Evolutionary conservation across 2,329 filamentous ascomycete species (phyloP), one percentile per base, ranked within the genome.

Genomic region (Aspergillus unguis): DNA sequence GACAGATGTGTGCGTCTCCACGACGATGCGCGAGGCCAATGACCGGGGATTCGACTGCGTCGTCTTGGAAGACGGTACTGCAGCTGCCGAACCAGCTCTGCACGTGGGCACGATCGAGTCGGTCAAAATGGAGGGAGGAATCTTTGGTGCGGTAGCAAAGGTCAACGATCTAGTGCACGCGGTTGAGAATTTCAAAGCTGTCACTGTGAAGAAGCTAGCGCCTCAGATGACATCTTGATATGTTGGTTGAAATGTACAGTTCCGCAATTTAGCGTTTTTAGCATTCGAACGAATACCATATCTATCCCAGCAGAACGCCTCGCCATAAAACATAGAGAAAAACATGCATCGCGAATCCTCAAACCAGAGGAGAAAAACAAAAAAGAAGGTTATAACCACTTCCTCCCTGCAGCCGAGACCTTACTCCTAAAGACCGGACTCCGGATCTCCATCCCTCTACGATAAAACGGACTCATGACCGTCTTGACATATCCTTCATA

Each of bases 401-500:
- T 99, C 75, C 90, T 90, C 61, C 91, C 94, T 0, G 92, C 92
- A 2, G 90, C 90, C 1, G 84, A 85, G 23, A 99, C 91, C 65
- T 88, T 83, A 51, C 83, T 78, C 60, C 89, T 81, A 70, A 99
- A 99, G 1, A 96, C 82, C 0, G 90, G 88, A 72, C 92, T 97
- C 67, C 81, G 85, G 48, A 99, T 85, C 62, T 89, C 86, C 80
- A 88, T 88, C 59, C 95, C 92, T 50, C 87, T 84, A 49, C 82
- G 80, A 76, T 96, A 97, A 71, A 99, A 99, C 0, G 94, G 94
- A 68, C 85, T 97, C 94, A 99, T 97, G 53, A 92, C 85, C 9
- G 92, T 89, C 80, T 99, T 99, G 59, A 96, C 84, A 86, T 92
- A 99, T 62, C 86, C 90, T 75, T 99, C 94, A 75, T 96, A 97